A percentile compares a stretch with the other conserved stretches of the same genome.
Evolutionary conservation across 2,329 filamentous ascomycete species (phyloP).

Genomic region (Orbilia blumenaviensis): DNA sequence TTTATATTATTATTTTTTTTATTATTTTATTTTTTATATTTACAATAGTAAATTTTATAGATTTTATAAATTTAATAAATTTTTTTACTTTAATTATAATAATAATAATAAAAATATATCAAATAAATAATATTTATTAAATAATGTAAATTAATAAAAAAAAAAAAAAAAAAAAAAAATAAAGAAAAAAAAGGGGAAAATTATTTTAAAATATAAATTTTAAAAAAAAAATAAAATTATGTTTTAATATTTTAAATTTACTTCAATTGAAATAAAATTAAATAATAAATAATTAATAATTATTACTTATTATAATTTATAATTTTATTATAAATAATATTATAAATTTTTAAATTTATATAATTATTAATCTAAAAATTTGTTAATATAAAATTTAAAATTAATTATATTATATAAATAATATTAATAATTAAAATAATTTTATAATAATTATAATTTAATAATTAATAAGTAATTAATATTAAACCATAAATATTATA

Average conservation of each 20-base stretch:
- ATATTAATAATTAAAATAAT: constrained; percentile 9
- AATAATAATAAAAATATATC: too few species aligned
- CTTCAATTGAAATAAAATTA: too few species aligned
- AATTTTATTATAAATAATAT: not conserved
- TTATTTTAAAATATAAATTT: not conserved
- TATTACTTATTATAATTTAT: too few species aligned
- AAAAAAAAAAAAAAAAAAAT: not conserved
- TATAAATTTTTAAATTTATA: constrained; percentile 21
- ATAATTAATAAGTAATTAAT: constrained; percentile 1
- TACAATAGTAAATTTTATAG: too few species aligned
- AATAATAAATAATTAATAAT: constrained; percentile 15
- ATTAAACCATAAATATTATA: too few species aligned
- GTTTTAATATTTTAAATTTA: not conserved
- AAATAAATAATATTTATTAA: not conserved
- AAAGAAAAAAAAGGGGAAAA: not conserved
- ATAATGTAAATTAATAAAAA: not conserved
- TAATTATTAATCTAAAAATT: not conserved
- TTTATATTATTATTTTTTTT: too few species aligned
- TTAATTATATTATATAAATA: constrained; percentile 13
- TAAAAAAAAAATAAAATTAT: constrained; percentile 6
- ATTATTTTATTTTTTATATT: too few species aligned
- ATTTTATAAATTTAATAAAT: too few species aligned
- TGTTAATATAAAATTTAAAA: constrained; percentile 8
- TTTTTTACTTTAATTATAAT: too few species aligned
- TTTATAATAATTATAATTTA: not conserved